Percentiles rank a stretch among this genome's conserved stretches.
phyloP scores from a whole-genome alignment of 2,329 filamentous ascomycete species.

The Aspergillus pseudoviridinutans region DNA sequence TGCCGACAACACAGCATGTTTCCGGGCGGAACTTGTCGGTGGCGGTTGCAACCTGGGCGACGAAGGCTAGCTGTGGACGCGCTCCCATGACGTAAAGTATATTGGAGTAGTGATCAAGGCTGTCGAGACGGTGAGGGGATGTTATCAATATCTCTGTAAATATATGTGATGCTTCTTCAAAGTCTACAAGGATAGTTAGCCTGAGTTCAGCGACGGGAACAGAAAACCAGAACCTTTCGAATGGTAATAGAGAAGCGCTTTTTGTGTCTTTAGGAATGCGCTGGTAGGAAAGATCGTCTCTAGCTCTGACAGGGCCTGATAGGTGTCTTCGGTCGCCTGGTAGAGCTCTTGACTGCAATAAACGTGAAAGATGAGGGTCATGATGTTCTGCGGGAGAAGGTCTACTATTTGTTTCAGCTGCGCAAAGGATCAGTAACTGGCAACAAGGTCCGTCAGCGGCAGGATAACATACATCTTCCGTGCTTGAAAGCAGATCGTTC shows the following conservation, averaged over 20 bases:
- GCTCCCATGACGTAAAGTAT: constrained; percentile 91
- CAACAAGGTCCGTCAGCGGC: not conserved
- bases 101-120: constrained; percentile 93
- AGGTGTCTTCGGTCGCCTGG: constrained; percentile 72
- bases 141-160: constrained; percentile 65
- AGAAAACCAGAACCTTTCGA: constrained; percentile 56
- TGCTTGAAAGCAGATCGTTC: constrained; percentile 69
- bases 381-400: constrained; percentile 80
- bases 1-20: constrained; percentile 93
- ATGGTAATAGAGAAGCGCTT: constrained; percentile 84
- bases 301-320: constrained; percentile 71
- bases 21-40: constrained; percentile 96
- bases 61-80: constrained; percentile 82
- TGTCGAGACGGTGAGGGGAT: constrained; percentile 71
- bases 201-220: not conserved
- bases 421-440: constrained; percentile 13
- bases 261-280: constrained; percentile 85
- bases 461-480: constrained; percentile 67
- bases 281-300: constrained; percentile 81
- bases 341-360: constrained; percentile 89
- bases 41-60: constrained; percentile 84
- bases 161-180: constrained; percentile 59
- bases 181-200: constrained; percentile 42
- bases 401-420: constrained; percentile 69
- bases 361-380: constrained; percentile 90